Conservation (phyloP, 2,329 filamentous ascomycete genomes). For the Sporothrix euskadiensis region DNA sequence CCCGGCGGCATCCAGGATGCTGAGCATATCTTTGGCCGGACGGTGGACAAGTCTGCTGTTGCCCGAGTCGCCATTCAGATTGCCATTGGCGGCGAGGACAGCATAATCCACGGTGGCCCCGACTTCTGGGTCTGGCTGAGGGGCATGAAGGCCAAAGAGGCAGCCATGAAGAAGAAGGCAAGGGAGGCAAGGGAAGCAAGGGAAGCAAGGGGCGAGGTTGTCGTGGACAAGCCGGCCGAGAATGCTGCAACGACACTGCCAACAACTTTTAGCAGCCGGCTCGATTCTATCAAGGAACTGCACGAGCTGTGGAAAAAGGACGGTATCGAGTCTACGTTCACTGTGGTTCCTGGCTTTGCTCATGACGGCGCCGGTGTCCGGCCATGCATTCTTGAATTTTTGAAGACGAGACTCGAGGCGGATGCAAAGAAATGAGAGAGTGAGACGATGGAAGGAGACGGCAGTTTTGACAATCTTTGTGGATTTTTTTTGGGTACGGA, state of each 20-base stretch:
- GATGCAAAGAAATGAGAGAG: neutral
- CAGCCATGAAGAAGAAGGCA: neutral
- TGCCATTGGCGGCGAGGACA: slow-evolving; percentile 11
- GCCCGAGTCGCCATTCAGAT: neutral
- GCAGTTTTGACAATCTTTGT: neutral
- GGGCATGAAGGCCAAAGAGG: slow-evolving; percentile 1
- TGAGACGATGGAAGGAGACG: neutral
- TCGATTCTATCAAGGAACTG: neutral
- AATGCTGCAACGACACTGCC: neutral
- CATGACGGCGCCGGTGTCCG: neutral
- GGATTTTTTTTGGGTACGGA: too few species aligned
- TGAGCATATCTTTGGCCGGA: neutral
- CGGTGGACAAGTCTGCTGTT: neutral
- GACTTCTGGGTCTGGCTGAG: slow-evolving; percentile 18
- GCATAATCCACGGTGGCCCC: slow-evolving; percentile 2
- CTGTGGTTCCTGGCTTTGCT: neutral
- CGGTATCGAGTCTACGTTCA: slow-evolving; percentile 1
- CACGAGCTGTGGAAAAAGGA: slow-evolving; percentile 3
- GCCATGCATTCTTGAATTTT: slow-evolving; percentile 13
- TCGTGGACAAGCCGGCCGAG: neutral
- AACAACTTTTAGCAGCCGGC: neutral
- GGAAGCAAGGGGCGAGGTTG: neutral
- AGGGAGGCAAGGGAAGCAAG: neutral
- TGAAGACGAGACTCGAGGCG: neutral
- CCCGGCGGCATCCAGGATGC: slow-evolving; percentile 3